Base-by-base conservation (phyloP, 1,284 basidiomycete species). In the Flammula alnicola region DNA sequence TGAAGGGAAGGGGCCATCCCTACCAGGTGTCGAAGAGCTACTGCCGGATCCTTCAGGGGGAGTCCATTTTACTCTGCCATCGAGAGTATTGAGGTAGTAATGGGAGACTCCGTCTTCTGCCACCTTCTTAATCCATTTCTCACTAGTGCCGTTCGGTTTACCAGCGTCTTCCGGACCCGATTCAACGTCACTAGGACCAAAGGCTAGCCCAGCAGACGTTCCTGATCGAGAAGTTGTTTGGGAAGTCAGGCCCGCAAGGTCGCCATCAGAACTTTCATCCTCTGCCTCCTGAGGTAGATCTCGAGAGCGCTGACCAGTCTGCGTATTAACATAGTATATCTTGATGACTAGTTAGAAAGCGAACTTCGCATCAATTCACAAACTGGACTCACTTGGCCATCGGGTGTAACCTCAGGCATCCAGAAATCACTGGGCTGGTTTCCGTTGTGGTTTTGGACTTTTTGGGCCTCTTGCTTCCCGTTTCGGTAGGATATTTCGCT, bases 261-360 rank as follows among this genome's bases (percentile, higher is more conserved):
- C 85, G 25, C 73, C 77, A 50, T 86, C 83, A 2, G 81, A 77
- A 36, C 72, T 67, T 27, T 84, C 81, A 43, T 83, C 81, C 44
- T 87, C 85, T 17, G 77, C 72, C 61, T 88, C 84, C 36, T 74
- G 73, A n/a, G 95, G 95, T 31, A 97, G 73, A 60, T 98, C 93
- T 61, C 84, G 83, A 10, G 93, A 85, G 31, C 84, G 86, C 64
- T 95, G 86, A 29, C 93, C 93, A 2, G 95, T 98, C 58, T 90
- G 81, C 0, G 90, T 91, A 64, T 98, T 98, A 59, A 93, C 82
- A 71, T 97, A 98, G 76, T 88, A 94, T 65, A 98, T 91, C 90
- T 98, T 51, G 27, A 49, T 33, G 44, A 33, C 40, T 23, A 39
- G 29, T 44, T 29, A 47, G 51, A 45, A 42, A 49, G 48, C 16